Conservation (phyloP, 371 early-diverging fungal genomes). For the Apophysomyces sp. region DNA sequence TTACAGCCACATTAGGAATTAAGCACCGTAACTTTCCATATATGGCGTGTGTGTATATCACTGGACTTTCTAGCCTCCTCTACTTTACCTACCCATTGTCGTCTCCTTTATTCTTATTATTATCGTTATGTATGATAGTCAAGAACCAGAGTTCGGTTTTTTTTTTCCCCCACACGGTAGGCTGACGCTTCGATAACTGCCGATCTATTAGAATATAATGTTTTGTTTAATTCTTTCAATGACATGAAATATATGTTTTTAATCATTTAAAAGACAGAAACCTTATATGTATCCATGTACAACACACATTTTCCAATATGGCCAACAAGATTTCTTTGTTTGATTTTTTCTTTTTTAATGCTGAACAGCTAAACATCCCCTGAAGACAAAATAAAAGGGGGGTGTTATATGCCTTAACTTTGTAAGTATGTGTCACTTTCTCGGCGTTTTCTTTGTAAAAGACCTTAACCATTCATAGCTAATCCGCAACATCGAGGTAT, state of each 20-base stretch:
- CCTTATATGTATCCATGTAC: neutral
- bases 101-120: neutral
- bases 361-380: neutral
- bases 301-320: neutral
- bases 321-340: neutral
- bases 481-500: no score
- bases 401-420: neutral
- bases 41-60: neutral
- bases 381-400: neutral
- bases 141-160: neutral
- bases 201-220: no score
- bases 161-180: no score
- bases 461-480: neutral
- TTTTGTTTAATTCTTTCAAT: no score
- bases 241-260: neutral
- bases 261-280: neutral
- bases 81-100: neutral
- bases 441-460: neutral
- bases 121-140: neutral
- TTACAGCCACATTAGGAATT: neutral
- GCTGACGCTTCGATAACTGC: no score
- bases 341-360: neutral
- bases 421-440: neutral
- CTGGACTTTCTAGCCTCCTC: neutral
- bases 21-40: neutral